These are phyloP conservation scores for Yamadazyma sp. DNA, from an alignment of 1,139 yeast species.

Conservation along the genomic window DNA sequence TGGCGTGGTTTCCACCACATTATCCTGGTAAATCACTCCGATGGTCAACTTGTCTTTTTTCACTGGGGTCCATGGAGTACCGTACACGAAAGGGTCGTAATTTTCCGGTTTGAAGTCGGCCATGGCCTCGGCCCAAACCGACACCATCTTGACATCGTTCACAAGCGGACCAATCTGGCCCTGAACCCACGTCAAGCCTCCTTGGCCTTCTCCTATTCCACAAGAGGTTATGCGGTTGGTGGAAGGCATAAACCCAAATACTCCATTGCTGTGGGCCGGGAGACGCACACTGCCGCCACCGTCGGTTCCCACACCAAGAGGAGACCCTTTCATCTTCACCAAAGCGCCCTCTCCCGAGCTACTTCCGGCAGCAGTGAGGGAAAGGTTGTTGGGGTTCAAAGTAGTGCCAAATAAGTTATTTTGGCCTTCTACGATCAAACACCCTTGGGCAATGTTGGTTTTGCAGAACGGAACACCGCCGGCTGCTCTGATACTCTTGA, in stretches of 20 bases:
- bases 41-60: constrained; percentile 12
- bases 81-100: neutral
- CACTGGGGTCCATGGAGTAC: too few species aligned
- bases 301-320: constrained; percentile 39
- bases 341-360: constrained; percentile 66
- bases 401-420: constrained; percentile 51
- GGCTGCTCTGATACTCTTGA: constrained; percentile 36
- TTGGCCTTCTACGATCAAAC: constrained; percentile 51
- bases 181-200: constrained; percentile 21
- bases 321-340: constrained; percentile 48
- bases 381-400: constrained; percentile 43
- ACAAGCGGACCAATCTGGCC: constrained; percentile 25
- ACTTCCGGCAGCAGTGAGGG: constrained; percentile 54
- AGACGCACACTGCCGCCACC: constrained; percentile 22
- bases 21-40: constrained; percentile 16
- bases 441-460: constrained; percentile 59
- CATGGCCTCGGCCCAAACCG: neutral
- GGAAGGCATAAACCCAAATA: constrained; percentile 19
- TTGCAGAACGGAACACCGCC: constrained; percentile 61
- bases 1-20: constrained; percentile 17
- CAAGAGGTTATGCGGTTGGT: constrained; percentile 14
- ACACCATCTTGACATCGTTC: constrained; percentile 15
- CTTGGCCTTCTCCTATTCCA: constrained; percentile 18
- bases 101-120: neutral
- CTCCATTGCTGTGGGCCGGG: constrained; percentile 18